Evolutionary conservation across 345 rosid species (phyloP), one percentile per base, ranked within the genome.

Genomic region (Arabis alpina): DNA sequence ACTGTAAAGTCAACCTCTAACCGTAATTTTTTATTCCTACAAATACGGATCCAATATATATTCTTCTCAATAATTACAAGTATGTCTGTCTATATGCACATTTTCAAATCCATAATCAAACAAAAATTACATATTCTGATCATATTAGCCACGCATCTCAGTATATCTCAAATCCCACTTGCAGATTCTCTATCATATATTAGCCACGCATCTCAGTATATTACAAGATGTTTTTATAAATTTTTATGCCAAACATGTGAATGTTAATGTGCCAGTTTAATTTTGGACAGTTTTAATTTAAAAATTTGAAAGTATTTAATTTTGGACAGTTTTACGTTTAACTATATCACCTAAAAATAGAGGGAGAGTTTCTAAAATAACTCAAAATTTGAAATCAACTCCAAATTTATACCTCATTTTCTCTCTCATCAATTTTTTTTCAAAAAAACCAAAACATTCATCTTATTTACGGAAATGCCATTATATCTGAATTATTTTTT

Each of bases 1-100:
- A 64, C 64, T 54, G 39, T 45, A 64, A 54, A 63, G 64, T 72
- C 76, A 63, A 72, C 64, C 64, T 55, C 42, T 64, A 63, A 54
- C 19, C 45, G 30, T 52, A 27, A 3, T 30, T 10, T 61, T 41
- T 27, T 36, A 45, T 47, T 45, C 64, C 56, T 47, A 23, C 34
- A 64, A 63, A 72, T 45, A 45, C 64, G 76, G 76, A 63, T 72
- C 76, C 30, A 54, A 62, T 50, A 47, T 50, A 47, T 32, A 32
- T 72, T 44, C 34, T 54, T 48, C 16, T 72, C 23, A 63, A 10
- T 45, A 2, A 5, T 24, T 11, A 63, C 4, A 72, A 63, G 50
- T 54, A 63, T 64, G 64, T 54, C 19, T 62, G 69, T 62, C 57
- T 15, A 42, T 54, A 43, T 72, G 50, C 48, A 54, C 30, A 63